A percentile compares a stretch with the other conserved stretches of the same genome.
Conservation (phyloP, 352 stramenopile genomes). For the Phytophthora brassicae region DNA sequence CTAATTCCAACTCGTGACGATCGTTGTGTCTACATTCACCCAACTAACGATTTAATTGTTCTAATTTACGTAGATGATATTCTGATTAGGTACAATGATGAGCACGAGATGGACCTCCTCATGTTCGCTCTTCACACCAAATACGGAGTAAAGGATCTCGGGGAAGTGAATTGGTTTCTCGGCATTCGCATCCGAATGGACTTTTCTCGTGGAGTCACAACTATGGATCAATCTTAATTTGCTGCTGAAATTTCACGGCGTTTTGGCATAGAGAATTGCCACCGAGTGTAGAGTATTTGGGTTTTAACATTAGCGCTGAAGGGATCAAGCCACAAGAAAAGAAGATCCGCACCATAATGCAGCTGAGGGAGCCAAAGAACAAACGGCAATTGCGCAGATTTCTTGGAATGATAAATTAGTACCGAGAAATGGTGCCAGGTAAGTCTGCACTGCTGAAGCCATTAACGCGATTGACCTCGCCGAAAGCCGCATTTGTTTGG, state of each 20-base stretch:
- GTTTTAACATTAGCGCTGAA: not conserved
- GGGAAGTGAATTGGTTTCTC: not conserved
- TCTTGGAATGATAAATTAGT: not conserved
- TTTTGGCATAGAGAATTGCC: too few relatives aligned
- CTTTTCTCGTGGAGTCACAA: not conserved
- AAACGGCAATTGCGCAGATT: conserved; percentile 2
- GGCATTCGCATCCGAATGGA: not conserved
- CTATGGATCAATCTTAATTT: not conserved
- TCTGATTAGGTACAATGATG: conserved; percentile 8
- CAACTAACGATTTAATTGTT: not conserved
- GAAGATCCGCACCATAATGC: not conserved
- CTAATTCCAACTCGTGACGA: conserved; percentile 1
- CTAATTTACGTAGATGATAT: conserved; percentile 16
- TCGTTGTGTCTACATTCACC: conserved; percentile 7
- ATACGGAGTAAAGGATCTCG: conserved; percentile 5
- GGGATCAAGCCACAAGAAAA: not conserved
- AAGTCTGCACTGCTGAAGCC: not conserved
- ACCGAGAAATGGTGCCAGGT: not conserved
- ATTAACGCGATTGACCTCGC: not conserved
- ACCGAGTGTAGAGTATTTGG: not conserved
- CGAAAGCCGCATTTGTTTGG: not conserved
- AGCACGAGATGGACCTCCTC: not conserved
- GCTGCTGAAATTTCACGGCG: not conserved
- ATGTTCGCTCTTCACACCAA: not conserved
- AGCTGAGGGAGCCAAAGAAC: not conserved